phyloP scores from a whole-genome alignment of 2,329 filamentous ascomycete genomes.

The Alternaria sp. region DNA sequence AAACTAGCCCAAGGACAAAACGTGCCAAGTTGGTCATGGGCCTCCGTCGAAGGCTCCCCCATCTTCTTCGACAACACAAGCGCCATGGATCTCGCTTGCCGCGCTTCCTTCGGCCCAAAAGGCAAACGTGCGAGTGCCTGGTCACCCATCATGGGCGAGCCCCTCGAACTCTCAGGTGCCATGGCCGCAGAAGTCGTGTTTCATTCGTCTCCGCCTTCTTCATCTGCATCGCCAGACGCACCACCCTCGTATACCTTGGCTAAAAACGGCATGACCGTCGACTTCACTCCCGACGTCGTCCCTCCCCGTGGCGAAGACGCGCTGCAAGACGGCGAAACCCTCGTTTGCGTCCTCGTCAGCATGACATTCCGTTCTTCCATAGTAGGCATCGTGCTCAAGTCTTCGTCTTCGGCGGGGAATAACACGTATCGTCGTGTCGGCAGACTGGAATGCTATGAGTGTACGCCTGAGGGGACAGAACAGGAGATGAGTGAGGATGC shows the following conservation, averaged over 20 bases:
- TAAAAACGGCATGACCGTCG: slow-evolving; percentile 37
- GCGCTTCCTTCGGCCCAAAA: slow-evolving; percentile 34
- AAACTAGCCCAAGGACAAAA: slow-evolving; percentile 21
- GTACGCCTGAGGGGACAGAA: slow-evolving; percentile 31
- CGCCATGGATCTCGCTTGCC: slow-evolving; percentile 46
- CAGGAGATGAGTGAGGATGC: slow-evolving; percentile 44
- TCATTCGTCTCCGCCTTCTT: slow-evolving; percentile 11
- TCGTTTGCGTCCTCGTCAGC: slow-evolving; percentile 42
- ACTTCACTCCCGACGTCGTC: slow-evolving; percentile 42
- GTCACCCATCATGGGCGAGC: slow-evolving; percentile 40
- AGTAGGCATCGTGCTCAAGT: slow-evolving; percentile 41
- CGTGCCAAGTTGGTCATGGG: slow-evolving; percentile 48
- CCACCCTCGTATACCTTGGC: slow-evolving; percentile 30
- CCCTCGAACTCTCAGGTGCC: slow-evolving; percentile 39
- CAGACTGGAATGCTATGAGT: slow-evolving; percentile 47
- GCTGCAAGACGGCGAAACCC: slow-evolving; percentile 37
- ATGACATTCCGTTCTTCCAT: slow-evolving; percentile 48
- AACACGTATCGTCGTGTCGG: slow-evolving; percentile 42
- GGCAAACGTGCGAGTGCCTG: slow-evolving; percentile 30
- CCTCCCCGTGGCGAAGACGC: slow-evolving; percentile 35
- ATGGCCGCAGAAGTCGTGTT: slow-evolving; percentile 44
- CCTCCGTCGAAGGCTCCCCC: slow-evolving; percentile 43
- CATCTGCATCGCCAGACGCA: not conserved
- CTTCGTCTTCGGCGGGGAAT: slow-evolving; percentile 15
- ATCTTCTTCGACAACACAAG: slow-evolving; percentile 45